A percentile compares a stretch with the other conserved stretches of the same genome.
These are phyloP conservation scores for Phylloporus gajari DNA, from an alignment of 1,284 basidiomycete species.

Conservation along the genomic window DNA sequence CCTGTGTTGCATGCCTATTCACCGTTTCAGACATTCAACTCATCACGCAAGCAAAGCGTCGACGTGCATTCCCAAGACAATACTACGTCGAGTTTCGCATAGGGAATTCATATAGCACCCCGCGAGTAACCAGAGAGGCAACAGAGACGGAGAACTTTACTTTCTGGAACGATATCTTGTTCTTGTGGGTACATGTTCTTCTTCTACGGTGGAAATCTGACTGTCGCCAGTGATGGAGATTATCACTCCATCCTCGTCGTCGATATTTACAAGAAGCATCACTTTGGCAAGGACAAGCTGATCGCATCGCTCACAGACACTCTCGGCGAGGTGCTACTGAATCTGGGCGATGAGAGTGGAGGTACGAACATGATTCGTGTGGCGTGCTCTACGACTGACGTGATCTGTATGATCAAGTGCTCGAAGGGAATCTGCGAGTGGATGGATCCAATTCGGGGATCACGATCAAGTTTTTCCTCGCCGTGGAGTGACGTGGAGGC, in stretches of 20 bases:
- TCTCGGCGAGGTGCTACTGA: conserved; percentile 3
- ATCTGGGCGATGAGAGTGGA: neutral
- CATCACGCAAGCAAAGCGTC: neutral
- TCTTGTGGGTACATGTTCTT: conserved; percentile 16
- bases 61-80: neutral
- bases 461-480: neutral
- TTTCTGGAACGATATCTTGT: conserved; percentile 8
- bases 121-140: neutral
- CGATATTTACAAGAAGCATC: conserved; percentile 10
- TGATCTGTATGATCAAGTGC: conserved; percentile 2
- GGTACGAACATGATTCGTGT: conserved; percentile 5
- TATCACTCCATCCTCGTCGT: neutral
- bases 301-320: conserved; percentile 2
- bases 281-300: neutral
- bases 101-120: neutral
- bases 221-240: conserved; percentile 14
- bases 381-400: neutral
- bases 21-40: conserved; percentile 13
- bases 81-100: conserved; percentile 12
- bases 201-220: neutral
- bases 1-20: neutral
- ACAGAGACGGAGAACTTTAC: neutral
- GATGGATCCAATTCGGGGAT: neutral
- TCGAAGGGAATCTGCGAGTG: neutral
- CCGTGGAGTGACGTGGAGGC: neutral